A percentile compares a stretch with the other conserved stretches of the same genome.
Conservation (phyloP, 1,284 basidiomycete species). For the Sanghuangporus baumii region DNA sequence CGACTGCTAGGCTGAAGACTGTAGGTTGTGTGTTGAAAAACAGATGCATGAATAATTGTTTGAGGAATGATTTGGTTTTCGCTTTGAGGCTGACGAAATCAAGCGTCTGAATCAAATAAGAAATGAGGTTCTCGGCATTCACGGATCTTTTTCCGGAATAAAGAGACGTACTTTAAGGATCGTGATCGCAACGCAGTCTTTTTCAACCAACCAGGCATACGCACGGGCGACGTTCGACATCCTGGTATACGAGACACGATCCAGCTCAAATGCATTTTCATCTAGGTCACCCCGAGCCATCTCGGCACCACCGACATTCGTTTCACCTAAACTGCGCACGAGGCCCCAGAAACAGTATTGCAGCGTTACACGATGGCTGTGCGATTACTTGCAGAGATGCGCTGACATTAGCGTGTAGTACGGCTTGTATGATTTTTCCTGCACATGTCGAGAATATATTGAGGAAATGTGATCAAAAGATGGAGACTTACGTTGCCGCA, state of each 20-base stretch:
- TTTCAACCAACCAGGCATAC: slow-evolving; percentile 82
- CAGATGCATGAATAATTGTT: slow-evolving; percentile 59
- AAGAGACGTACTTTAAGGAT: slow-evolving; percentile 69
- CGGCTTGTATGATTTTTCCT: slow-evolving; percentile 94
- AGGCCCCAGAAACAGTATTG: slow-evolving; percentile 99
- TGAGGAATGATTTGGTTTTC: slow-evolving; percentile 60
- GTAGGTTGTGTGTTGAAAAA: too few species aligned
- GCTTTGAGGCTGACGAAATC: slow-evolving; percentile 75
- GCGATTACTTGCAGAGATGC: slow-evolving; percentile 66
- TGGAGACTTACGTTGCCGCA: slow-evolving; percentile 71
- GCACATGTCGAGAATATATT: slow-evolving; percentile 1
- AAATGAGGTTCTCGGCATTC: not conserved
- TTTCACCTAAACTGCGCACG: slow-evolving; percentile 85
- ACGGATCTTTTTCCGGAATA: not conserved
- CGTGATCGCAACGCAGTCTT: slow-evolving; percentile 63
- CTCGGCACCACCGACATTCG: slow-evolving; percentile 74
- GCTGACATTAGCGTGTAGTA: slow-evolving; percentile 89
- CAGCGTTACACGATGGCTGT: slow-evolving; percentile 86
- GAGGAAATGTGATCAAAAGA: not conserved
- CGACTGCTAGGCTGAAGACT: too few species aligned
- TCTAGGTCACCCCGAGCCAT: slow-evolving; percentile 58
- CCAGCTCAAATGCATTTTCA: slow-evolving; percentile 38
- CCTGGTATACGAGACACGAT: slow-evolving; percentile 55
- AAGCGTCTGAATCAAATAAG: slow-evolving; percentile 54
- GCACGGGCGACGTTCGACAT: slow-evolving; percentile 65